phyloP scores from a whole-genome alignment of 2,329 filamentous ascomycete genomes.

The Arachnomyces sp. region DNA sequence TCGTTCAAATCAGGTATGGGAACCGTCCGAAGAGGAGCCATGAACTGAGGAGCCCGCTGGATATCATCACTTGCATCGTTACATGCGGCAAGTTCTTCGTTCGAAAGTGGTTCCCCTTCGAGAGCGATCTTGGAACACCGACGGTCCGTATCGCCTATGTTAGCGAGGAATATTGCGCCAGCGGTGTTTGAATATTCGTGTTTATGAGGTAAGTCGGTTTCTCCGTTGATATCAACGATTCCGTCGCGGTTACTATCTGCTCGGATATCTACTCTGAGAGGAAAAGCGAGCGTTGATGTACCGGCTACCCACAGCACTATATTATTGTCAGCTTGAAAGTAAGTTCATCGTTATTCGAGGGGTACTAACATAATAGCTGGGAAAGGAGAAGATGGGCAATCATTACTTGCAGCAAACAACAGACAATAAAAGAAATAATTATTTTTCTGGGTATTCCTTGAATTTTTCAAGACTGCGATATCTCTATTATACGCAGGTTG shows the following conservation, averaged over 20 bases:
- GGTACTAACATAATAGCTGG: too few species aligned
- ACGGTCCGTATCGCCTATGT: slow-evolving; percentile 26
- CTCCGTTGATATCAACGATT: slow-evolving; percentile 17
- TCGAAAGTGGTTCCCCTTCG: slow-evolving; percentile 9
- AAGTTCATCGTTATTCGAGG: too few species aligned
- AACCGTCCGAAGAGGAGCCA: slow-evolving; percentile 28
- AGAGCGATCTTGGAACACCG: slow-evolving; percentile 21
- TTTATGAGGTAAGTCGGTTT: slow-evolving; percentile 19
- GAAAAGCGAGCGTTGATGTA: not conserved
- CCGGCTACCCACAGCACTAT: too few species aligned
- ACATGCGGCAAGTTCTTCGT: slow-evolving; percentile 24
- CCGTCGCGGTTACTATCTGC: slow-evolving; percentile 36
- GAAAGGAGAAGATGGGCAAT: too few species aligned
- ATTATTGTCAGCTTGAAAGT: too few species aligned
- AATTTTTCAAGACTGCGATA: too few species aligned
- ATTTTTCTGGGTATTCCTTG: too few species aligned
- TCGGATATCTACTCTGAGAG: slow-evolving; percentile 16
- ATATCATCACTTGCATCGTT: slow-evolving; percentile 31
- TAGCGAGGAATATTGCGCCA: slow-evolving; percentile 33
- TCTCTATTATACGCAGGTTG: too few species aligned
- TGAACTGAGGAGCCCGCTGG: slow-evolving; percentile 22
- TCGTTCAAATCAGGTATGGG: slow-evolving; percentile 15
- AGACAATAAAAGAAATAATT: too few species aligned
- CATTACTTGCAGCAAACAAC: too few species aligned
- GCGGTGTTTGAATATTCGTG: slow-evolving; percentile 13